phyloP scores from a whole-genome alignment of 2,329 filamentous ascomycete species.

The Trichoderma atroviride region DNA sequence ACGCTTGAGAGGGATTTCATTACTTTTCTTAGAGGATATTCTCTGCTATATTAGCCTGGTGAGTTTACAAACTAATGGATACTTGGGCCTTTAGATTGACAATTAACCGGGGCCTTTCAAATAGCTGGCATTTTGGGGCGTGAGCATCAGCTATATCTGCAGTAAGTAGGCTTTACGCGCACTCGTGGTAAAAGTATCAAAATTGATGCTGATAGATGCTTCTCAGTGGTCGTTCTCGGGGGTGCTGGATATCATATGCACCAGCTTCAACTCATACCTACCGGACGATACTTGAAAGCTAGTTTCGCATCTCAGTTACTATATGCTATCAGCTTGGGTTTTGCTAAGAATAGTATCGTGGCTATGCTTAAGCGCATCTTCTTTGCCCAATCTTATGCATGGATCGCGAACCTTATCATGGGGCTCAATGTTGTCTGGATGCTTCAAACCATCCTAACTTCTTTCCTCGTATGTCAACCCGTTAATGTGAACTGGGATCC shows the following conservation, averaged over 20 bases:
- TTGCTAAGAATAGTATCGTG: slow-evolving; percentile 31
- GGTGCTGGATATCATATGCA: slow-evolving; percentile 30
- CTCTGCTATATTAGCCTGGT: slow-evolving; percentile 29
- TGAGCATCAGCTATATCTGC: slow-evolving; percentile 27
- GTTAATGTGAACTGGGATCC: slow-evolving; percentile 30
- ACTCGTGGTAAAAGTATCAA: neutral
- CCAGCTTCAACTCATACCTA: slow-evolving; percentile 25
- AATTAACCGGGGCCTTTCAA: neutral
- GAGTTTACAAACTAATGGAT: neutral
- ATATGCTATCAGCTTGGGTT: slow-evolving; percentile 30
- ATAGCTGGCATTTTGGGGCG: slow-evolving; percentile 28
- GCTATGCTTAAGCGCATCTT: slow-evolving; percentile 33
- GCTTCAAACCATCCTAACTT: slow-evolving; percentile 31
- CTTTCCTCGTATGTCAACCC: slow-evolving; percentile 28
- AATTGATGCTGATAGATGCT: neutral
- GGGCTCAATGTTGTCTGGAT: slow-evolving; percentile 29
- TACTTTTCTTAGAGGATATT: slow-evolving; percentile 27
- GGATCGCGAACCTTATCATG: slow-evolving; percentile 28
- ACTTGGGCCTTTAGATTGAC: neutral
- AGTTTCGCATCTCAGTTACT: slow-evolving; percentile 30
- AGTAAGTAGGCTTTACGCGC: slow-evolving; percentile 22
- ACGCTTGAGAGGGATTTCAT: slow-evolving; percentile 25
- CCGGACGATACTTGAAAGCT: slow-evolving; percentile 26
- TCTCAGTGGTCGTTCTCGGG: slow-evolving; percentile 30
- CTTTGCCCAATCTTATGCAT: slow-evolving; percentile 28